These are phyloP conservation scores for Rhizomucor pusillus DNA, from an alignment of 371 early-diverging fungal species.

Conservation along the genomic window DNA sequence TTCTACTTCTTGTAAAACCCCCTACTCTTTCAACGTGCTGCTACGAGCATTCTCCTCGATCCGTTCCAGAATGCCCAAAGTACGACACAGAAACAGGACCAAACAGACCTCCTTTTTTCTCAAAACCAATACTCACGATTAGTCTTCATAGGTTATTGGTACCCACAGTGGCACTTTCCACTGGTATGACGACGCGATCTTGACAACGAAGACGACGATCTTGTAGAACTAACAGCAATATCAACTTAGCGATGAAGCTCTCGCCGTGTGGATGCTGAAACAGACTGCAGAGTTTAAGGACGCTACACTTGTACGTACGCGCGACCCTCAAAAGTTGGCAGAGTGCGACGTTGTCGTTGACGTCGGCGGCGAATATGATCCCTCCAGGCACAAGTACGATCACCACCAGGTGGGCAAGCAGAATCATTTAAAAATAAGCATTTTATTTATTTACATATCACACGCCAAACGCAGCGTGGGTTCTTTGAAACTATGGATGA, in stretches of 20 bases:
- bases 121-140: too few relatives aligned
- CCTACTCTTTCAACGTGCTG: neutral
- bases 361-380: slow-evolving; percentile 96
- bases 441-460: too few relatives aligned
- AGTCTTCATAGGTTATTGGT: slow-evolving; percentile 57
- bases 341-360: slow-evolving; percentile 94
- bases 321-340: slow-evolving; percentile 79
- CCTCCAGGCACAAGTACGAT: slow-evolving; percentile 79
- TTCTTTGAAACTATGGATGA: slow-evolving; percentile 88
- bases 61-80: neutral
- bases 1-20: neutral
- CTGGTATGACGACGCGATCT: slow-evolving; percentile 41
- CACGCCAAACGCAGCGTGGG: slow-evolving; percentile 77
- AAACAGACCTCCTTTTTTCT: neutral
- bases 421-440: neutral
- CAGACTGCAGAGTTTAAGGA: slow-evolving; percentile 67
- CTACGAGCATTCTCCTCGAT: neutral
- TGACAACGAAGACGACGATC: neutral
- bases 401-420: slow-evolving; percentile 82
- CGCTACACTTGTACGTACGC: slow-evolving; percentile 80
- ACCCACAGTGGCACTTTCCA: slow-evolving; percentile 91
- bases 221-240: neutral
- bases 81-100: neutral
- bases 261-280: slow-evolving; percentile 89
- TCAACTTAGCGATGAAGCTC: slow-evolving; percentile 82